Evolutionary conservation across 1,284 basidiomycete species (phyloP).

Genomic region (Cutaneotrichosporon mucoides): DNA sequence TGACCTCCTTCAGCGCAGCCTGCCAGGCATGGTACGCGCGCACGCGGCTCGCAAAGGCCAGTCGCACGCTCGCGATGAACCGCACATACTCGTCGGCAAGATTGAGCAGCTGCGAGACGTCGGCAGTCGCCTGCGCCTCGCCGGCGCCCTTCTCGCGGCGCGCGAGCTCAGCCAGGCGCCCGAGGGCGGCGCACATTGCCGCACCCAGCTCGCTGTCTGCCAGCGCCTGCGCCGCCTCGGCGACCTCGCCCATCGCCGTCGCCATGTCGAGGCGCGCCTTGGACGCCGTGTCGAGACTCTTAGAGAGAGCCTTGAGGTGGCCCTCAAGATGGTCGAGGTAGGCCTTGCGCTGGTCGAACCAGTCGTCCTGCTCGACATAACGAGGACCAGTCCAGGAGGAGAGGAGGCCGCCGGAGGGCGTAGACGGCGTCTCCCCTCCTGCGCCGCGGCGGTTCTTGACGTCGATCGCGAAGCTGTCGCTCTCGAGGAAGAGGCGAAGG

Average conservation of each 20-base stretch:
- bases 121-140: constrained; percentile 67
- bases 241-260: constrained; percentile 64
- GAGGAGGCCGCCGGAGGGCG: constrained; percentile 57
- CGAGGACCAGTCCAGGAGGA: constrained; percentile 73
- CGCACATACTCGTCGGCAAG: constrained; percentile 86
- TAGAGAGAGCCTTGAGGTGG: constrained; percentile 79
- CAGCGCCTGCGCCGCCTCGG: constrained; percentile 62
- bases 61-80: constrained; percentile 82
- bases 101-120: constrained; percentile 70
- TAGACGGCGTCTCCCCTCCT: constrained; percentile 5
- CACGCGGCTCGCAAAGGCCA: constrained; percentile 67
- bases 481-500: constrained; percentile 79
- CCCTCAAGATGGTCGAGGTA: constrained; percentile 87
- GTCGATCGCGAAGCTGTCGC: constrained; percentile 76
- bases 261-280: constrained; percentile 75
- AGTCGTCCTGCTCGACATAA: constrained; percentile 94
- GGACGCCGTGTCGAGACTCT: constrained; percentile 73
- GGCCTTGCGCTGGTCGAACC: constrained; percentile 83
- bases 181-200: constrained; percentile 64
- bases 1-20: constrained; percentile 67
- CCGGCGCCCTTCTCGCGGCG: constrained; percentile 66
- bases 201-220: constrained; percentile 70
- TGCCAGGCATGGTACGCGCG: constrained; percentile 79
- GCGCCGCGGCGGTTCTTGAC: constrained; percentile 51
- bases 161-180: constrained; percentile 68